Percentiles rank a stretch among this genome's conserved stretches.
Evolutionary conservation across 768 basidiomycete genomes (phyloP).

Genomic region (Rhizopogon rudus): DNA sequence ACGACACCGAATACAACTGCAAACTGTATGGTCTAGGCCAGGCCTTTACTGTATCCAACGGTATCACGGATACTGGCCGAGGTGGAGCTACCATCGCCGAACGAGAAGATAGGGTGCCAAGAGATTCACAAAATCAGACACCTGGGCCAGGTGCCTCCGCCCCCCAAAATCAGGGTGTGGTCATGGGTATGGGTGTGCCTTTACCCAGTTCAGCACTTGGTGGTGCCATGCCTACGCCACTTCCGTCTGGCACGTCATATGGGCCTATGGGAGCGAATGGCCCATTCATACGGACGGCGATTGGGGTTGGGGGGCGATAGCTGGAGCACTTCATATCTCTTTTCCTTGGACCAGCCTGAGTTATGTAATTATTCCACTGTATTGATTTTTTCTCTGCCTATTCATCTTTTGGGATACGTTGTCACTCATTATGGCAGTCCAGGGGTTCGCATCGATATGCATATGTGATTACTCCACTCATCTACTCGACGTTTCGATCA

Average conservation of each 20-base stretch:
- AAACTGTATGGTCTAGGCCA: slow-evolving; percentile 82
- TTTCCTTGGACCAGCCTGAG: slow-evolving; percentile 13
- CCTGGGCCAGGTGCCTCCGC: slow-evolving; percentile 38
- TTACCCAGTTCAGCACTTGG: slow-evolving; percentile 37
- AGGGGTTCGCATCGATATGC: background rate
- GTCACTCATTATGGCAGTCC: background rate
- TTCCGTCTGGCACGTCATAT: slow-evolving; percentile 48
- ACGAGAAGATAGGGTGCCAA: slow-evolving; percentile 60
- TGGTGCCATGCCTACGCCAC: slow-evolving; percentile 37
- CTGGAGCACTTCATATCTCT: slow-evolving; percentile 19
- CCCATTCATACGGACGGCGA: slow-evolving; percentile 60
- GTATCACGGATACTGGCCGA: slow-evolving; percentile 57
- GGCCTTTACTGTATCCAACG: slow-evolving; percentile 66
- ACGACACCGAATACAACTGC: slow-evolving; percentile 77
- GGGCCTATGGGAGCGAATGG: slow-evolving; percentile 55
- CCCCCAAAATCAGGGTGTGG: slow-evolving; percentile 34
- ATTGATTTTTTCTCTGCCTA: slow-evolving; percentile 8
- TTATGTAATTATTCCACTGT: slow-evolving; percentile 31
- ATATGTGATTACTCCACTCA: background rate
- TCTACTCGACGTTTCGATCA: background rate
- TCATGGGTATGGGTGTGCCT: slow-evolving; percentile 42
- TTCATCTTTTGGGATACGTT: background rate
- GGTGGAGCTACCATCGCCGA: slow-evolving; percentile 81
- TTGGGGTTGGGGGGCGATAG: slow-evolving; percentile 49
- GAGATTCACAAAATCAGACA: slow-evolving; percentile 53